These are phyloP conservation scores for Suillus subluteus DNA, from an alignment of 768 basidiomycete genomes.

Conservation along the genomic window DNA sequence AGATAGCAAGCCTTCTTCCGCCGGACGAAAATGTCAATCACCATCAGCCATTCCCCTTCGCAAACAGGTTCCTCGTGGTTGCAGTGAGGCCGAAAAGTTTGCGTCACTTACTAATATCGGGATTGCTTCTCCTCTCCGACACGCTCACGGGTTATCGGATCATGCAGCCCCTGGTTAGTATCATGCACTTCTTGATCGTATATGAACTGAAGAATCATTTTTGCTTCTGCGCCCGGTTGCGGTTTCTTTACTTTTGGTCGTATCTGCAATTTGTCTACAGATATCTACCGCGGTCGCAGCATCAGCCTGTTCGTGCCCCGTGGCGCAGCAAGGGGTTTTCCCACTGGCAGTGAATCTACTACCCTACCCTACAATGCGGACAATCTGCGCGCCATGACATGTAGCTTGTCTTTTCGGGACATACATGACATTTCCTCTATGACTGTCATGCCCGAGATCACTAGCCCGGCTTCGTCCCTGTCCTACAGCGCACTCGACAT, in stretches of 20 bases:
- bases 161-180: slow-evolving; percentile 32
- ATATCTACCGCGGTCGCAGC: slow-evolving; percentile 37
- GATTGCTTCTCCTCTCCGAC: slow-evolving; percentile 31
- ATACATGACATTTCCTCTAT: slow-evolving; percentile 29
- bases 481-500: slow-evolving; percentile 33
- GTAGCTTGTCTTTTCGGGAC: slow-evolving; percentile 25
- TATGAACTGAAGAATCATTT: slow-evolving; percentile 20
- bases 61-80: slow-evolving; percentile 31
- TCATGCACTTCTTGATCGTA: slow-evolving; percentile 21
- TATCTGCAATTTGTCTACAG: slow-evolving; percentile 15
- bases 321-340: slow-evolving; percentile 26
- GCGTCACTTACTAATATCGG: slow-evolving; percentile 35
- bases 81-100: slow-evolving; percentile 38
- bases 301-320: slow-evolving; percentile 37
- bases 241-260: slow-evolving; percentile 18
- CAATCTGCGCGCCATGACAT: slow-evolving; percentile 33
- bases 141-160: slow-evolving; percentile 27
- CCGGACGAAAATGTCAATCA: slow-evolving; percentile 19
- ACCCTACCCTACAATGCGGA: slow-evolving; percentile 36
- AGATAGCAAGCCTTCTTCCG: slow-evolving; percentile 19
- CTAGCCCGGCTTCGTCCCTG: slow-evolving; percentile 36
- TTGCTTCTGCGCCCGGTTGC: slow-evolving; percentile 23
- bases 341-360: slow-evolving; percentile 16
- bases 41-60: slow-evolving; percentile 26
- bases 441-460: slow-evolving; percentile 27